Base-by-base conservation (phyloP, 257 asterid species). In the Ilex aquifolium region DNA sequence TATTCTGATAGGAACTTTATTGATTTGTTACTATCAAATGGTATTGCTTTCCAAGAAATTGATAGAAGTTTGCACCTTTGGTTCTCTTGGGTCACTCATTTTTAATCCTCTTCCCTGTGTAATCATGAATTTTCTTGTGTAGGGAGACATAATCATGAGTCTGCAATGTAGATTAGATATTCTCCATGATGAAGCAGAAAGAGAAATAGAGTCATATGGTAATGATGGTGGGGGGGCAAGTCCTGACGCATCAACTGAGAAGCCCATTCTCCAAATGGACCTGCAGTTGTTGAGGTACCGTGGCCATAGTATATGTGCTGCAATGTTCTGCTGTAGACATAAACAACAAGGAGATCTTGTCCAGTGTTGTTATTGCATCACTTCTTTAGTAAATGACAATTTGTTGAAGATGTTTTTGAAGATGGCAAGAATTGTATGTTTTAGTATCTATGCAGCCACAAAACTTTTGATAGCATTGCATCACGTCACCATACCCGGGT, bases 71-170 rank as follows among this genome's bases (percentile, higher is more conserved):
- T 49, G 1, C 54, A 49, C n/a, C 54, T 57, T 51, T 61, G 63
- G 49, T 48, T 65, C 60, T 49, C 60, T 31, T 52, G 46, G 46
- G 48, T 50, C n/a, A 39, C 39, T 69, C 56, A 50, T 55, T 53
- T 2, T 62, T 59, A 57, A 50, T 56, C 44, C 72, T 44, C 62
- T 40, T 31, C 57, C 40, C 15, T 65, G 27, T 66, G 36, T 71
- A 66, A 74, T 69, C 70, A 55, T 62, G 53, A 63, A 32, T 65
- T 60, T 63, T 74, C 61, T 46, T 68, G 56, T 75, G 69, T 61
- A 93, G 99, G 97, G 82, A 74, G 99, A 93, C 80, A 85, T 93
- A 64, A 79, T 82, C 65, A 66, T 69, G 85, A 93, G 99, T 74
- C 74, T 93, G 80, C 83, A 61, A 51, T 87, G 96, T 74, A 87